phyloP scores from a whole-genome alignment of 768 basidiomycete species.

The Auricularia heimuer region DNA sequence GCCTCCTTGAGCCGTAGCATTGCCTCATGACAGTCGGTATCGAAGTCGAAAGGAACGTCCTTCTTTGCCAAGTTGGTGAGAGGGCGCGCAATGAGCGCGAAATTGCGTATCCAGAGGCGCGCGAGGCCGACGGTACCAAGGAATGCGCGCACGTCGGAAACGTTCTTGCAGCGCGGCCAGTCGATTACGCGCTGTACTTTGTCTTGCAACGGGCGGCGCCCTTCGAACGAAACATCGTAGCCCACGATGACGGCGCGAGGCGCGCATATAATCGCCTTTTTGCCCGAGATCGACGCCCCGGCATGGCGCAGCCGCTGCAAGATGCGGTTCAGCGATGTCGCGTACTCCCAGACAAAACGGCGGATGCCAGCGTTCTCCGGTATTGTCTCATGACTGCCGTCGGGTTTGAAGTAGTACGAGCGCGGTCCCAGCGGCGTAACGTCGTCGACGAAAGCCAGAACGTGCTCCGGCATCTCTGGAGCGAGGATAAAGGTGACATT shows the following conservation, averaged over 20 bases:
- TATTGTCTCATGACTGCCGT: conserved; percentile 26
- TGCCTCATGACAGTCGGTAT: conserved; percentile 17
- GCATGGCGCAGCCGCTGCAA: conserved; percentile 27
- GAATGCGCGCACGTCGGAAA: conserved; percentile 18
- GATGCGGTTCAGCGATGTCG: conserved; percentile 26
- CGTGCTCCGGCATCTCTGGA: conserved; percentile 29
- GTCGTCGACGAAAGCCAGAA: conserved; percentile 32
- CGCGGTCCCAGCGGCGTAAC: conserved; percentile 25
- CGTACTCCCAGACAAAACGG: conserved; percentile 31
- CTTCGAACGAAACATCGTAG: conserved; percentile 28
- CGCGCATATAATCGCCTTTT: conserved; percentile 24
- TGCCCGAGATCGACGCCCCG: conserved; percentile 28
- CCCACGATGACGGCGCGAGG: conserved; percentile 25
- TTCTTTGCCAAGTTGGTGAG: conserved; percentile 15
- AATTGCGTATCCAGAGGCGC: conserved; percentile 16
- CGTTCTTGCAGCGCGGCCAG: conserved; percentile 14
- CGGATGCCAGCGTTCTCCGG: conserved; percentile 27
- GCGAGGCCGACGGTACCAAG: conserved; percentile 17
- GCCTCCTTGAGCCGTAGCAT: conserved; percentile 21
- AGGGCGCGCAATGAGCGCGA: conserved; percentile 12
- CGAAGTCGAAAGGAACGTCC: conserved; percentile 23
- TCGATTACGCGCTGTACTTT: conserved; percentile 17
- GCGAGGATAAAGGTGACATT: conserved; percentile 29
- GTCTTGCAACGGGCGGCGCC: conserved; percentile 19
- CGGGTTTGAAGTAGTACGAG: conserved; percentile 19